Conservation (phyloP, 2,329 filamentous ascomycete species). For the Ascochyta viciae-villosae region DNA sequence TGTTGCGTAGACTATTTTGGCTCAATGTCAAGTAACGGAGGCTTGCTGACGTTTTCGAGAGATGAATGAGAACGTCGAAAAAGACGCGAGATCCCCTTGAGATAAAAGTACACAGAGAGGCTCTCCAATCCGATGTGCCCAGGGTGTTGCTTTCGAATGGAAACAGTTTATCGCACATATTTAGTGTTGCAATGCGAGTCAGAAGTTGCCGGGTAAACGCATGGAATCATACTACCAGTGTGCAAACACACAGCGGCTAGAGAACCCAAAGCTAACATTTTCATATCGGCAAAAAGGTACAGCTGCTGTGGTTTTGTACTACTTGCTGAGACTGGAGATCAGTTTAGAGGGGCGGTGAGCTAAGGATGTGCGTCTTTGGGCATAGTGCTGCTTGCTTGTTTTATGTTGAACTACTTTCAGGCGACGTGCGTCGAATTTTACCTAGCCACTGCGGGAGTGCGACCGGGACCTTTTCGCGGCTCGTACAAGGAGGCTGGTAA, state of each 20-base stretch:
- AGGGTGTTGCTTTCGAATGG: not conserved
- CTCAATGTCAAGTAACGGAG: too few relatives aligned
- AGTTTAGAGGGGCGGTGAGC: slow-evolving; percentile 3
- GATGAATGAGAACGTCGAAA: not conserved
- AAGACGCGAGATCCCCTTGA: too few relatives aligned
- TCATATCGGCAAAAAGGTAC: not conserved
- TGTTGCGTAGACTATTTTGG: too few relatives aligned
- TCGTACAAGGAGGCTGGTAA: slow-evolving; percentile 5
- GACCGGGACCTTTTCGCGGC: not conserved
- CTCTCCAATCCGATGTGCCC: not conserved
- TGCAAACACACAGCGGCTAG: not conserved
- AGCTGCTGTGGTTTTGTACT: not conserved
- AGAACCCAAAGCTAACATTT: not conserved
- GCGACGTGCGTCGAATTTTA: not conserved
- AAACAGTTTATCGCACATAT: not conserved
- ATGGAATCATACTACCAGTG: slow-evolving; percentile 1
- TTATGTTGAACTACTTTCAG: not conserved
- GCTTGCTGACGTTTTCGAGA: not conserved
- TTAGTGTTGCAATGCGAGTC: not conserved
- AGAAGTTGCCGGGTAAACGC: not conserved
- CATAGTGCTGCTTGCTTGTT: not conserved
- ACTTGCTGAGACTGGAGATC: not conserved
- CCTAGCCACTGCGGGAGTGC: not conserved
- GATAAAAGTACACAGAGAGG: too few relatives aligned
- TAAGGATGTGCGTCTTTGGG: not conserved